Evolutionary conservation across 2,329 filamentous ascomycete genomes (phyloP), one percentile per base, ranked within the genome.

Genomic region (Coniella lustricola): DNA sequence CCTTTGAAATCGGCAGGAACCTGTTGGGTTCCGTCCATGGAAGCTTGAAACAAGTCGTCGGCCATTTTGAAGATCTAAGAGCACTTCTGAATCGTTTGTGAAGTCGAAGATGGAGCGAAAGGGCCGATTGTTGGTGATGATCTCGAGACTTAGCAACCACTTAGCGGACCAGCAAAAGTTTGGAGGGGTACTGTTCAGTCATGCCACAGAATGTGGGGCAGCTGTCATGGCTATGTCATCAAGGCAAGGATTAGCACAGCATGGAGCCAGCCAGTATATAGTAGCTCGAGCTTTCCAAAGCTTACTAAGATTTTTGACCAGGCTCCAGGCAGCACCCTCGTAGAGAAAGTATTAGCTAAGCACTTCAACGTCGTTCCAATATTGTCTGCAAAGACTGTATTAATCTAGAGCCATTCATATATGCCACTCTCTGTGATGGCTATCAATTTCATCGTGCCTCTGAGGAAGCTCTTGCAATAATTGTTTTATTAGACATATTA

Each of bases 1-100:
- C 81, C 64, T 65, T 84, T 66, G 67, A 85, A 78, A 71, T 76
- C 61, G 67, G 75, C 69, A 63, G 82, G 73, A 45, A 71, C 59
- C 18, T 58, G 61, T 46, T 60, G 58, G 32, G 37, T 39, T 14
- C 55, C 54, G 40, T 58, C 58, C 59, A 56, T 62, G 41, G 42
- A 44, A 32, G 34, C 43, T 14, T 46, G 39, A 14, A 53, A 35
- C 17, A 53, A 41, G 18, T 54, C 47, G 31, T 53, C 44, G 20
- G 39, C 44, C 50, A 43, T 52, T 41, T 20, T 16, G 8, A n/a
- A 12, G 20, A 13, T 31, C 7, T 18, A 10, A 21, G 34, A 21
- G 36, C 25, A 29, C 25, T 29, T 29, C 25, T 5, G 25, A 5
- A 29, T 29, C 5, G n/a, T n/a, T n/a, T n/a, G n/a, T n/a, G n/a